Evolutionary conservation across 1,139 yeast species (phyloP).

Genomic region (Candida sp.): DNA sequence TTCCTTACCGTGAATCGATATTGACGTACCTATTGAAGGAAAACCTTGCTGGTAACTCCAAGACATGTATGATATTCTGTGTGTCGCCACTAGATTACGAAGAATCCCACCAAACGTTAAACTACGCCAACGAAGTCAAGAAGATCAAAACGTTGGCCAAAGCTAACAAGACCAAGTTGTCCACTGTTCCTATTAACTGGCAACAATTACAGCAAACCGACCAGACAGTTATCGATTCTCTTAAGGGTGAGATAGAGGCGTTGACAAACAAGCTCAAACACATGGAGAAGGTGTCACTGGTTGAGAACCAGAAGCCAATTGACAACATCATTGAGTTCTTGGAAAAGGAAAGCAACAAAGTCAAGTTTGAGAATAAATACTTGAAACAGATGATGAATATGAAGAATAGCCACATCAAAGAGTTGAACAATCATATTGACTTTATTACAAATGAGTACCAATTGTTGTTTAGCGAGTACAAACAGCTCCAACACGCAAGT

Average conservation of each 20-base stretch:
- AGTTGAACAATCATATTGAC: conserved; percentile 30
- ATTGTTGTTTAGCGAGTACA: conserved; percentile 8
- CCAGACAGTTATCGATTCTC: conserved; percentile 30
- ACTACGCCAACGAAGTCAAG: conserved; percentile 80
- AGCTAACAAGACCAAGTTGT: conserved; percentile 41
- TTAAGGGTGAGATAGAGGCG: conserved; percentile 33
- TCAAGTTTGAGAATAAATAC: conserved; percentile 40
- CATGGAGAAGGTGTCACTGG: conserved; percentile 1
- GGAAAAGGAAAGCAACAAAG: conserved; percentile 32
- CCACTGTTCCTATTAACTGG: conserved; percentile 35
- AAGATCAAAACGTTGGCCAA: conserved; percentile 66
- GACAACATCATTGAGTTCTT: conserved; percentile 32
- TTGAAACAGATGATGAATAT: conserved; percentile 22
- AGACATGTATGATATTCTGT: conserved; percentile 78
- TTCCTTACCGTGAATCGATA: conserved; percentile 76
- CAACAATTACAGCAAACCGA: conserved; percentile 29
- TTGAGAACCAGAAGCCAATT: conserved; percentile 13
- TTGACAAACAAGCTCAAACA: conserved; percentile 30
- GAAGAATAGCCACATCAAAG: conserved; percentile 27
- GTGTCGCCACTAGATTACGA: conserved; percentile 78
- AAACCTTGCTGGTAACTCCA: conserved; percentile 74
- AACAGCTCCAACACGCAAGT: neutral
- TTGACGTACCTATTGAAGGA: conserved; percentile 77
- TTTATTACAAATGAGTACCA: conserved; percentile 32
- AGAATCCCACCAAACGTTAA: conserved; percentile 72